Evolutionary conservation across 148 eudicot species (phyloP), one percentile per base, ranked within the genome.

Genomic region (Bassia scoparia): DNA sequence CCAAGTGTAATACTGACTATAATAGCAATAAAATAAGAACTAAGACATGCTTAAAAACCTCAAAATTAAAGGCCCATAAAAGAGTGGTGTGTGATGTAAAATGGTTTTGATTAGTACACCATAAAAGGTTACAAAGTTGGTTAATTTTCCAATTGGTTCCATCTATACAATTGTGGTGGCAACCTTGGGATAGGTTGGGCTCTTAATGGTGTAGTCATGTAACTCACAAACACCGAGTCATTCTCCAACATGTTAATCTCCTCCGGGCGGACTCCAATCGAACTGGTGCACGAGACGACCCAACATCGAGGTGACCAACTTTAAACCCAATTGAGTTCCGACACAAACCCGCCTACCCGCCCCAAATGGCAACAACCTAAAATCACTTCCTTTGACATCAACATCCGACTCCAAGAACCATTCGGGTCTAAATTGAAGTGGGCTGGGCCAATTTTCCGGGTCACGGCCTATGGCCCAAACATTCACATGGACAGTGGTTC

Each of bases 361-460:
- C 14, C 68, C 68, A 64, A 64, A 37, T 1, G 68, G 68, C 20
- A 64, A 13, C 14, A 64, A 2, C 13, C 43, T 27, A 6, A 64
- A 37, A 37, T 64, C 31, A 35, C n/a, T 14, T 2, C 48, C 48
- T 33, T 64, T 64, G 0, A 38, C 23, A 37, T 64, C 68, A n/a
- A 64, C 37, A 18, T 64, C 29, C 12, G 26, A 23, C n/a, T n/a
- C 68, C 1, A 37, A 64, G 23, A 64, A 64, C 4, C 29, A 8
- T 64, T 64, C 68, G 0, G 29, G 68, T 35, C 48, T 17, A n/a
- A 64, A 64, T n/a, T n/a, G n/a, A n/a, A n/a, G n/a, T n/a, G n/a
- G n/a, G n/a, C 24, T 37, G 12, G 67, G 2, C 67, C 48, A 63
- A 2, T 34, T 20, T 20, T 26, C 4, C 13, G 29, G 48, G 26